phyloP scores from a whole-genome alignment of 2,329 filamentous ascomycete species.

The Talaromyces sp. region DNA sequence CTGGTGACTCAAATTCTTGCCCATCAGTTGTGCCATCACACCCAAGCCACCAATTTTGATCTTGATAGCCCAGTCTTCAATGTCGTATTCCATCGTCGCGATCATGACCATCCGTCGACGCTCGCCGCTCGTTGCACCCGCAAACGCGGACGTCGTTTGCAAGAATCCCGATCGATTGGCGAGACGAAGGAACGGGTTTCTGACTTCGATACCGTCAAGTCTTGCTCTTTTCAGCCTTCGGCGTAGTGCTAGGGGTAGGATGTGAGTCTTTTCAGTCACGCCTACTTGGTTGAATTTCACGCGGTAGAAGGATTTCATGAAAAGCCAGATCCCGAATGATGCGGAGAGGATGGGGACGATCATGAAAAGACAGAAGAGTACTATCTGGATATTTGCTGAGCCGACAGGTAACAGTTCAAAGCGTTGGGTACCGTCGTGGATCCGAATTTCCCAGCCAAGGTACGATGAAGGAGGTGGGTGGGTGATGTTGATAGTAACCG shows the following conservation, averaged over 20 bases:
- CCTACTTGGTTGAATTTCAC: conserved; percentile 62
- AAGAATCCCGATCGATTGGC: conserved; percentile 37
- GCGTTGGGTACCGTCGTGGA: conserved; percentile 54
- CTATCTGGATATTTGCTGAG: conserved; percentile 53
- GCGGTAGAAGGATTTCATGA: conserved; percentile 61
- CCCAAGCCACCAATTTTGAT: conserved; percentile 69
- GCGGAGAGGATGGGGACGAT: conserved; percentile 53
- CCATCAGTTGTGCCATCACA: conserved; percentile 69
- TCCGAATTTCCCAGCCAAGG: conserved; percentile 54
- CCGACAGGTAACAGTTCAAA: conserved; percentile 55
- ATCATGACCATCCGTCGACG: conserved; percentile 58
- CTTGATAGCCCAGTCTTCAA: conserved; percentile 67
- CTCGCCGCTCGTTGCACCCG: conserved; percentile 26
- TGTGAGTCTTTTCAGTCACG: conserved; percentile 48
- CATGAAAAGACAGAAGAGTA: conserved; percentile 54
- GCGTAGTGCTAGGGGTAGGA: conserved; percentile 37
- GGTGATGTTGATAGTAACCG: conserved; percentile 59
- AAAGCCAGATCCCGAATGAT: conserved; percentile 51
- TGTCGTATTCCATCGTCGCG: conserved; percentile 70
- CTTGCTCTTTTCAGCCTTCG: conserved; percentile 33
- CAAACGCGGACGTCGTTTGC: conserved; percentile 36
- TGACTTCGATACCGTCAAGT: conserved; percentile 27
- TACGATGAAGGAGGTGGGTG: conserved; percentile 53
- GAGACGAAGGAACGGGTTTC: conserved; percentile 34
- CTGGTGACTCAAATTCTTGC: conserved; percentile 61